Base-by-base conservation (phyloP, 2,329 filamentous ascomycete genomes). In the Dryadomyces quercus-mongolicae region DNA sequence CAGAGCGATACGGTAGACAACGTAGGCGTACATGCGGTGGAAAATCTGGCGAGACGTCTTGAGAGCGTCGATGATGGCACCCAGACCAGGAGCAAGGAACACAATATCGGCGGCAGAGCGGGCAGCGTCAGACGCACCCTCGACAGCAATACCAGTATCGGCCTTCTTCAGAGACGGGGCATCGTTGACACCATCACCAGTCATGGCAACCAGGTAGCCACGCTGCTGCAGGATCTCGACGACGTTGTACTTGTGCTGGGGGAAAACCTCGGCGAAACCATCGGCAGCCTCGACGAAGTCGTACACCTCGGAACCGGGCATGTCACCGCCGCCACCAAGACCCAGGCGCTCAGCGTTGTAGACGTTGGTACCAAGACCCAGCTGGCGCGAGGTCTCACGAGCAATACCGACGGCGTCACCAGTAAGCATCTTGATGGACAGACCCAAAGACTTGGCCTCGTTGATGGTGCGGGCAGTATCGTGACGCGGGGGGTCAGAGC, bases 11-110 rank as follows among this genome's bases (percentile, higher is more conserved):
- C 90, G 88, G 76, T 95, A 95, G 65, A 95, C 86, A 61, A 95
- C 88, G 75, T 95, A 95, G 57, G 89, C 86, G 74, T 95, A 93
- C 89, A 95, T 95, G 65, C 90, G 88, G 74, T 95, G 89, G 78
- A 95, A 95, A 70, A 95, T 95, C 70, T 94, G 89, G 65, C 90
- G 87, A 36, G 88, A 92, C 61, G 87, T 94, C 76, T 95, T 95
- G 62, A 95, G 80, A 57, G 89, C 88, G 68, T 94, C 88, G 64
- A 95, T 94, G 69, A 95, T 94, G 59, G 89, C 87, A 70, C 88
- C 90, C 59, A 95, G 83, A 76, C 89, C 90, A 54, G 89, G 88
- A 62, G 87, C 88, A 67, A 95, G 81, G 79, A 95, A 95, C 63
- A 95, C 89, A 63, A 95, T 95, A 72, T 95, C 90, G 65, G 90